A percentile compares a stretch with the other conserved stretches of the same genome.
Evolutionary conservation across 2,329 filamentous ascomycete genomes (phyloP).

Genomic region (Chaetomium sp.): DNA sequence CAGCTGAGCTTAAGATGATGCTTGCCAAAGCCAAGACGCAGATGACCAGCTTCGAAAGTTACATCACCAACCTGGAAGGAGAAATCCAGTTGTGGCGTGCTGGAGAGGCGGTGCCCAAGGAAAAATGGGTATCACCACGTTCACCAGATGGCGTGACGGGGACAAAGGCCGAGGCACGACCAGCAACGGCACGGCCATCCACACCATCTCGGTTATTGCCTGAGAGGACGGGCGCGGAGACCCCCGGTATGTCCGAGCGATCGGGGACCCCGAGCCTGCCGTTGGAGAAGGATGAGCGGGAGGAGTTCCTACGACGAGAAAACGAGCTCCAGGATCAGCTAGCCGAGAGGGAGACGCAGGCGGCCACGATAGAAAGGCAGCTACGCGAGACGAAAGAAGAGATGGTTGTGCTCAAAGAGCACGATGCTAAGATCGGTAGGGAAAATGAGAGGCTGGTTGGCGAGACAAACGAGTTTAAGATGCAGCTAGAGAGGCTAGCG

Average conservation of each 20-base stretch:
- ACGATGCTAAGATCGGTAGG: constrained; percentile 73
- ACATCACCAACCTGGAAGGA: constrained; percentile 74
- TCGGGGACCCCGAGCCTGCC: constrained; percentile 80
- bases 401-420: constrained; percentile 75
- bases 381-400: constrained; percentile 82
- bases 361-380: constrained; percentile 71
- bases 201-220: constrained; percentile 45
- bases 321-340: constrained; percentile 97
- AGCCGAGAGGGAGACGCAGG: constrained; percentile 80
- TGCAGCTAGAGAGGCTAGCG: constrained; percentile 91
- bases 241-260: constrained; percentile 65
- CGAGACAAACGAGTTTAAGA: constrained; percentile 87
- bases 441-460: constrained; percentile 82
- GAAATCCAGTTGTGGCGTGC: constrained; percentile 84
- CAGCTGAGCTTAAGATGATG: constrained; percentile 85
- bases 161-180: constrained; percentile 38
- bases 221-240: constrained; percentile 54
- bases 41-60: constrained; percentile 79
- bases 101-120: constrained; percentile 82
- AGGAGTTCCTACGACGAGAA: constrained; percentile 89
- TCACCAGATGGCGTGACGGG: constrained; percentile 45
- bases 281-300: constrained; percentile 91
- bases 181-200: constrained; percentile 40
- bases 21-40: constrained; percentile 90
- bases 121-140: constrained; percentile 72